Evolutionary conservation across 345 rosid species (phyloP), one percentile per base, ranked within the genome.

Genomic region (Raphanus raphanistrum): DNA sequence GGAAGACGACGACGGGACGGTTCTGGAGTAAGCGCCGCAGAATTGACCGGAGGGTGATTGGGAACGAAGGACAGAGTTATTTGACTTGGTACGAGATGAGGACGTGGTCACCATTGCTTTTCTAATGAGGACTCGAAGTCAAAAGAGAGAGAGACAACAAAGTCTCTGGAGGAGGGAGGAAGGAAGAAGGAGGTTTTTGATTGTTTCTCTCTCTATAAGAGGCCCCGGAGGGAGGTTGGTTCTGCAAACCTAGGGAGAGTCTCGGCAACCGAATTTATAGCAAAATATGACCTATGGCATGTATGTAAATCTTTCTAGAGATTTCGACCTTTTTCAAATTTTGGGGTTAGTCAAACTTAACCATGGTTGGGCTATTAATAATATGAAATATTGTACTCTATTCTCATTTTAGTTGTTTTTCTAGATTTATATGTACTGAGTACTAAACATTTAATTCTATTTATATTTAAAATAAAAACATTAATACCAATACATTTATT

Each of bases 211-310:
- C 58, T 52, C 25, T 71, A 13, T 1, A 74, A 41, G 69, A 55
- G 29, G 75, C 6, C 67, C 60, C 66, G 55, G 63, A 62, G 82
- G 52, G 66, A 73, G 58, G 67, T 79, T 79, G 79, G 78, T 79
- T 74, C 75, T 75, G 82, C 82, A 79, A 79, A 79, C 82, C 79
- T 79, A 2, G 68, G 68, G 75, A 7, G 79, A 79, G 79, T 74
- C 71, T 79, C 78, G 52, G 71, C 54, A 68, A 63, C 70, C 54
- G 0, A 63, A 79, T 79, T 79, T 79, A 79, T 79, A 79, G 26
- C 61, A 62, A 41, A 58, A 62, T 29, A n/a, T 26, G 28, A 2
- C 7, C 64, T 41, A 62, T 79, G 78, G 82, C 82, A 79, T 5
- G 3, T 28, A 8, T 62, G 82, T 79, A 79, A 79, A 33, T 73